Base-by-base conservation (phyloP, 139 green algal species). In the Pycnococcus provasolii region DNA sequence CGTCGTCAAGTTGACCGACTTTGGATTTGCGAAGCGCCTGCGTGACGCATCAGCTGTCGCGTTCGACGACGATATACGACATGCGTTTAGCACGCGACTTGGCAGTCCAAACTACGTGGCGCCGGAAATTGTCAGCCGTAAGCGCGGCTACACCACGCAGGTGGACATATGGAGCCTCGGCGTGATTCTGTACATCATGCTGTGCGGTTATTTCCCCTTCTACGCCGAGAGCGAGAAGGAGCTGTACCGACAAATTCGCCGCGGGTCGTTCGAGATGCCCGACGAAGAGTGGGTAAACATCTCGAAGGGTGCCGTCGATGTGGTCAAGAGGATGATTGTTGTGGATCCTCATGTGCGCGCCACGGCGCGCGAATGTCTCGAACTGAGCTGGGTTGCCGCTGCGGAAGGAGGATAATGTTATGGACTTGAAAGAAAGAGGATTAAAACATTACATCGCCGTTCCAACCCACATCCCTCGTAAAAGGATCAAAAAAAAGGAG, bases 1-100 rank as follows among this genome's bases (percentile, higher is more conserved):
- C 0, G 67, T 82, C 62, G 80, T 99, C 53, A 96, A 96, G 80
- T 83, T 91, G 53, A 96, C 89, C 37, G 90, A 96, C 75, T 96
- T 96, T 78, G 90, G 90, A 4, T 77, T 96, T 3, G 64, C 64
- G 44, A 75, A 67, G 48, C 42, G 69, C 3, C 64, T 81, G 39
- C 46, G 58, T 13, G 66, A 61, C 13, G 39, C 37, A 39, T 26
- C 26, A 26, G 26, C 26, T 26, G 26, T 26, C 26, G 26, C 26
- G 26, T 26, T 26, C 26, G 26, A 26, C 26, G 26, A 26, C 26
- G 26, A 26, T 26, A 26, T 26, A 26, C 64, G 52, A 7, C 53
- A 60, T 46, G 53, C 47, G n/a, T 45, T 74, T 4, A 44, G 45
- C 11, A 67, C 64, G 3, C 52, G 73, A 6, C 78, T 78, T 68